Percentiles rank a stretch among this genome's conserved stretches.
Conservation (phyloP, 2,329 filamentous ascomycete genomes). For the Alternaria brassicae region DNA sequence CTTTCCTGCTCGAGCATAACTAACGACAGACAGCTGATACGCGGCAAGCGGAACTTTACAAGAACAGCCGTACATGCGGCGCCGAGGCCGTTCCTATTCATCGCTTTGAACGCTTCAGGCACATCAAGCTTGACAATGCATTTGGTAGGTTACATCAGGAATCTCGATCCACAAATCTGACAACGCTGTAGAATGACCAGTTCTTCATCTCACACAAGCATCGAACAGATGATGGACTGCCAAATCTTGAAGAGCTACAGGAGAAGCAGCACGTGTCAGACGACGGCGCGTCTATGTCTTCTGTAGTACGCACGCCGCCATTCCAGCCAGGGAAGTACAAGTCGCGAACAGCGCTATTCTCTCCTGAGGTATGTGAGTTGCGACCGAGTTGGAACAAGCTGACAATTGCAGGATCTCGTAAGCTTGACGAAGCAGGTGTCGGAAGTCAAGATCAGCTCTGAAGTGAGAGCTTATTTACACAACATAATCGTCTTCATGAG, state of each 20-base stretch:
- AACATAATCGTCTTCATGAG: constrained; percentile 88
- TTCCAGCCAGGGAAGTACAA: constrained; percentile 22
- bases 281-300: constrained; percentile 46
- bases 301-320: constrained; percentile 46
- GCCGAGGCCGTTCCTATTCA: constrained; percentile 79
- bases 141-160: constrained; percentile 39
- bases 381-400: neutral
- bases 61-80: constrained; percentile 75
- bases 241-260: constrained; percentile 71
- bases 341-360: constrained; percentile 47
- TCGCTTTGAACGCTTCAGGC: constrained; percentile 69
- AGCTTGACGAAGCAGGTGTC: constrained; percentile 66
- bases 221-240: constrained; percentile 72
- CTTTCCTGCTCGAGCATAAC: neutral
- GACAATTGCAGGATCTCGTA: constrained; percentile 58
- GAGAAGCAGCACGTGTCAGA: constrained; percentile 27
- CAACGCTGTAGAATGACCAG: constrained; percentile 74
- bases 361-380: constrained; percentile 52
- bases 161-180: constrained; percentile 49
- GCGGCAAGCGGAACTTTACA: constrained; percentile 78
- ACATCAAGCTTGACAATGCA: constrained; percentile 51
- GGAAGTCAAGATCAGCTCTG: constrained; percentile 71
- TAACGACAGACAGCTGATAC: constrained; percentile 68
- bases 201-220: constrained; percentile 92
- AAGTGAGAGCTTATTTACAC: constrained; percentile 83